Evolutionary conservation across 2,329 filamentous ascomycete genomes (phyloP), one percentile per base, ranked within the genome.

Genomic region (Massarina eburnea): DNA sequence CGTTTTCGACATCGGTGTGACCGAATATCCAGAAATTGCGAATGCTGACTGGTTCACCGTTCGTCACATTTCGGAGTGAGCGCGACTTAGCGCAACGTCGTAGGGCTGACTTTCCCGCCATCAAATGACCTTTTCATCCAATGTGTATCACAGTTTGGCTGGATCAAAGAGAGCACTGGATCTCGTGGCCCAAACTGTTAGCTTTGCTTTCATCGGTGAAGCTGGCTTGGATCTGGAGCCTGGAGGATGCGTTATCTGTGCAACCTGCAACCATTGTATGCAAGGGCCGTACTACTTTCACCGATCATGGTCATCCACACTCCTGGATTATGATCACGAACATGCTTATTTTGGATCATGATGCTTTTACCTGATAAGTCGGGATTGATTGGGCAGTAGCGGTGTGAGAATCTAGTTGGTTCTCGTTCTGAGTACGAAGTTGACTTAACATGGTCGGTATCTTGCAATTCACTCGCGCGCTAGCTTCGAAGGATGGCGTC

Each of bases 201-300:
- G 26, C 39, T 30, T 24, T 44, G 46, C 54, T 52, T 35, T 49
- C 50, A 58, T 58, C 52, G 55, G 55, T 58, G 50, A 48, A 42
- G 8, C 27, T 18, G 24, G 41, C 44, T 43, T 41, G 29, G 24
- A 34, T 20, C 38, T 48, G 45, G 51, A 29, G 18, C 44, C 6
- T 22, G 20, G 19, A 10, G 15, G 21, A 17, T 41, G 39, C 39
- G 39, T 49, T 45, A 43, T 39, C 39, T 29, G 37, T 15, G 30
- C 15, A 45, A 41, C 27, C 27, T 30, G 27, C 27, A 14, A 14
- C 27, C 27, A 14, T 30, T 30, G 12, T 30, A 45, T 26, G 42
- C 49, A 52, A 35, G 42, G 42, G 45, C 38, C n/a, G 32, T 21
- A 21, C 20, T 35, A 38, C 35, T 14, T 18, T 43, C 41, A 43